Conservation (phyloP, 257 asterid genomes). For the Vinca minor region DNA sequence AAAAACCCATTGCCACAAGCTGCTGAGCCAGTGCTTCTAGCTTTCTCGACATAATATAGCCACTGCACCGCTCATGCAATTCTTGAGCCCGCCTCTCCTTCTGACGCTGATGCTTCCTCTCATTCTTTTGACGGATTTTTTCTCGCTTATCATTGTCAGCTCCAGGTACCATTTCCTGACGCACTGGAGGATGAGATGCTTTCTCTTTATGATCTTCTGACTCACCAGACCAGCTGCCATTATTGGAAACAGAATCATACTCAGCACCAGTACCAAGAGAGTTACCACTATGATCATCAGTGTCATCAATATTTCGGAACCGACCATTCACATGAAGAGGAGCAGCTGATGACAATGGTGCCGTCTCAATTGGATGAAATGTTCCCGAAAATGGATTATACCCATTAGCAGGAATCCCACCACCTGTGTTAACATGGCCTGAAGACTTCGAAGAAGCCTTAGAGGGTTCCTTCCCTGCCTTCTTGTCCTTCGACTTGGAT, state of each 20-base stretch:
- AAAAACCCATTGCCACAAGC: conserved; percentile 91
- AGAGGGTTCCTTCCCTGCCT: conserved; percentile 53
- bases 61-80: conserved; percentile 62
- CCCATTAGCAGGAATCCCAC: conserved; percentile 58
- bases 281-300: conserved; percentile 62
- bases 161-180: conserved; percentile 44
- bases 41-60: conserved; percentile 76
- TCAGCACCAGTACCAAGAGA: conserved; percentile 45
- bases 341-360: conserved; percentile 43
- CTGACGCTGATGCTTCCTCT: conserved; percentile 75
- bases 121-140: conserved; percentile 74
- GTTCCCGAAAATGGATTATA: conserved; percentile 78
- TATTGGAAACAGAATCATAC: conserved; percentile 72
- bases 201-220: conserved; percentile 73
- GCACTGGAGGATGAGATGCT: conserved; percentile 27
- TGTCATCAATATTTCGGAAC: conserved; percentile 71
- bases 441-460: conserved; percentile 61
- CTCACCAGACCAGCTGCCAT: conserved; percentile 95
- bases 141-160: conserved; percentile 67
- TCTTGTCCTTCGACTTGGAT: conserved; percentile 78
- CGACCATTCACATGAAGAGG: conserved; percentile 62
- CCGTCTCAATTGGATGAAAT: conserved; percentile 59
- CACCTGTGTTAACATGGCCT: conserved; percentile 40
- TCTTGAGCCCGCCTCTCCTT: conserved; percentile 83
- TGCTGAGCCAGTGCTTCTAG: conserved; percentile 71